Conservation (phyloP, 2,329 filamentous ascomycete genomes). For the Cercospora janseana region DNA sequence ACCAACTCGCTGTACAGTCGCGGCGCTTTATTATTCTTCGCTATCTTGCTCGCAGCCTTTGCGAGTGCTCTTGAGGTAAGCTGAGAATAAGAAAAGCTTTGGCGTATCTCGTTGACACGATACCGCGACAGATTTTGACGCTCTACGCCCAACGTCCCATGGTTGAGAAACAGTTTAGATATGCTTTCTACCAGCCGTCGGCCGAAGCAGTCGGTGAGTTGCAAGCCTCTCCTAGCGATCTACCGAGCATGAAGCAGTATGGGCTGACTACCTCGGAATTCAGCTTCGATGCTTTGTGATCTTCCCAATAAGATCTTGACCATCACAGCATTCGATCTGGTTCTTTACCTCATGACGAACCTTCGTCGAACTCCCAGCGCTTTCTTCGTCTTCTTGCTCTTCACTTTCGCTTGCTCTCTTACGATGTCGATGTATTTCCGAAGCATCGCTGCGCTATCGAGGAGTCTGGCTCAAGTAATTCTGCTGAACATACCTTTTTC, state of each 20-base stretch:
- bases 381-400: slow-evolving; percentile 65
- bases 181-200: slow-evolving; percentile 41
- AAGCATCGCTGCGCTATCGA: slow-evolving; percentile 58
- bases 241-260: no score
- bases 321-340: slow-evolving; percentile 53
- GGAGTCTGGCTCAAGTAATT: neutral
- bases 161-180: slow-evolving; percentile 48
- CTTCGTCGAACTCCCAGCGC: slow-evolving; percentile 39
- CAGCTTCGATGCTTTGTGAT: slow-evolving; percentile 55
- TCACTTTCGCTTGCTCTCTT: slow-evolving; percentile 59
- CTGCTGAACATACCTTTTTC: no score
- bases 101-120: neutral
- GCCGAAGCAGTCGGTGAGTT: slow-evolving; percentile 54
- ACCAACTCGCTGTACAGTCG: slow-evolving; percentile 55
- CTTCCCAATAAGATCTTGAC: slow-evolving; percentile 58
- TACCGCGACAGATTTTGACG: slow-evolving; percentile 1
- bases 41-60: slow-evolving; percentile 59
- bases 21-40: slow-evolving; percentile 60
- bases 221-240: no score
- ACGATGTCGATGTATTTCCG: slow-evolving; percentile 58
- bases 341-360: slow-evolving; percentile 58
- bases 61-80: slow-evolving; percentile 65
- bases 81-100: slow-evolving; percentile 52
- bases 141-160: slow-evolving; percentile 37
- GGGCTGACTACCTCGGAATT: no score